phyloP scores from a whole-genome alignment of 1,284 basidiomycete species.

The Ustilago crameri region DNA sequence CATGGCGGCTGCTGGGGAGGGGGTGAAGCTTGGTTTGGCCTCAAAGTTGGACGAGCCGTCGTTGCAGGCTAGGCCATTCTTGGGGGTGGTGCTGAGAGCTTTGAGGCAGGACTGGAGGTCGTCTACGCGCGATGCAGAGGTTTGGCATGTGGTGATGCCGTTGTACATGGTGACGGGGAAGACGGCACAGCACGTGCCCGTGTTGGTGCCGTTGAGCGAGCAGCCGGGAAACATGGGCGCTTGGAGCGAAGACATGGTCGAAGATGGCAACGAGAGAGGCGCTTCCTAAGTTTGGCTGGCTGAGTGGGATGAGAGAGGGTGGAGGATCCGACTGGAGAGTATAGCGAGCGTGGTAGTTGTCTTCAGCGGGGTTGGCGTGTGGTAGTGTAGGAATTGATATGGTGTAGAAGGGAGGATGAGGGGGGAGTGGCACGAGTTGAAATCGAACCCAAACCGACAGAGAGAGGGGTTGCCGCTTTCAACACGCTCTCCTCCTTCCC shows the following conservation, averaged over 20 bases:
- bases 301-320: too few species aligned
- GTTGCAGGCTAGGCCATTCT: background rate
- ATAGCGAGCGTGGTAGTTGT: too few species aligned
- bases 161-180: background rate
- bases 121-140: background rate
- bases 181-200: background rate
- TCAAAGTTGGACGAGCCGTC: background rate
- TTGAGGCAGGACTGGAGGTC: conserved; percentile 1
- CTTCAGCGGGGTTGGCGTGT: too few species aligned
- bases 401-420: too few species aligned
- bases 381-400: too few species aligned
- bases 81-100: background rate
- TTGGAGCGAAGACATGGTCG: background rate
- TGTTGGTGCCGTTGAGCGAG: conserved; percentile 9
- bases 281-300: too few species aligned
- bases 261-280: too few species aligned
- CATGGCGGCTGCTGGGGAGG: background rate
- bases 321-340: too few species aligned
- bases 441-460: too few species aligned
- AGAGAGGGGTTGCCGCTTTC: too few species aligned
- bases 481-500: too few species aligned
- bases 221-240: conserved; percentile 1
- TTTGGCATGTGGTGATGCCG: conserved; percentile 5
- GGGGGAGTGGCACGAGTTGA: too few species aligned
- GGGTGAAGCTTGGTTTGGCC: background rate